Evolutionary conservation across 2,329 filamentous ascomycete genomes (phyloP).

Genomic region (Arthrinium phaeospermum): DNA sequence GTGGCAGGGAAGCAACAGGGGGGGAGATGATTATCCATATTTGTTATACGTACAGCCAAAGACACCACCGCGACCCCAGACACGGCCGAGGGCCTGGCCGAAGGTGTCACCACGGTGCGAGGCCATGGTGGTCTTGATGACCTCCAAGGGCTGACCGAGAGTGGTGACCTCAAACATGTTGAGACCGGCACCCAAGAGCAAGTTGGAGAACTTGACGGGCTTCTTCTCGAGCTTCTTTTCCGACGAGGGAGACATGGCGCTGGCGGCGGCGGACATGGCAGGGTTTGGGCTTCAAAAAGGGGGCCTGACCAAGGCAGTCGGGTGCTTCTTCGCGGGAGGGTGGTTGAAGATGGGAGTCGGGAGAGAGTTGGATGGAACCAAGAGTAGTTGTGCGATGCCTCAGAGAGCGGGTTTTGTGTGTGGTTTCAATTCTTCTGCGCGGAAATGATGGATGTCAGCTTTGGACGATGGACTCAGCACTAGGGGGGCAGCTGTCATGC

Average conservation of each 20-base stretch:
- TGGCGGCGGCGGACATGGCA: slow-evolving; percentile 67
- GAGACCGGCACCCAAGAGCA: slow-evolving; percentile 90
- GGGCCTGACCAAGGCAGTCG: slow-evolving; percentile 99
- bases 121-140: slow-evolving; percentile 99
- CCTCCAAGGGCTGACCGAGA: slow-evolving; percentile 84
- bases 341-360: slow-evolving; percentile 23
- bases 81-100: slow-evolving; percentile 77
- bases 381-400: slow-evolving; percentile 24
- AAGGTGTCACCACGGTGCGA: slow-evolving; percentile 93
- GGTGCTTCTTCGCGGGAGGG: slow-evolving; percentile 78
- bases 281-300: slow-evolving; percentile 49
- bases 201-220: slow-evolving; percentile 99
- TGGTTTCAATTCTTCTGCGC: background rate
- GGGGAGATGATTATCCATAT: background rate
- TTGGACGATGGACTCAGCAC: slow-evolving; percentile 7
- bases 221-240: slow-evolving; percentile 85
- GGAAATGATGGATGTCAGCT: slow-evolving; percentile 9
- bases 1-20: background rate
- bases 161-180: slow-evolving; percentile 88
- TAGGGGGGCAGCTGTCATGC: background rate
- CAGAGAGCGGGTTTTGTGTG: slow-evolving; percentile 17
- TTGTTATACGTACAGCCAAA: slow-evolving; percentile 72
- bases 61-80: slow-evolving; percentile 93
- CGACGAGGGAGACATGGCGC: slow-evolving; percentile 53
- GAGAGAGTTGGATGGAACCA: slow-evolving; percentile 24